Conservation (phyloP, 495 filamentous ascomycete species). For the Venustampulla echinocandica region DNA sequence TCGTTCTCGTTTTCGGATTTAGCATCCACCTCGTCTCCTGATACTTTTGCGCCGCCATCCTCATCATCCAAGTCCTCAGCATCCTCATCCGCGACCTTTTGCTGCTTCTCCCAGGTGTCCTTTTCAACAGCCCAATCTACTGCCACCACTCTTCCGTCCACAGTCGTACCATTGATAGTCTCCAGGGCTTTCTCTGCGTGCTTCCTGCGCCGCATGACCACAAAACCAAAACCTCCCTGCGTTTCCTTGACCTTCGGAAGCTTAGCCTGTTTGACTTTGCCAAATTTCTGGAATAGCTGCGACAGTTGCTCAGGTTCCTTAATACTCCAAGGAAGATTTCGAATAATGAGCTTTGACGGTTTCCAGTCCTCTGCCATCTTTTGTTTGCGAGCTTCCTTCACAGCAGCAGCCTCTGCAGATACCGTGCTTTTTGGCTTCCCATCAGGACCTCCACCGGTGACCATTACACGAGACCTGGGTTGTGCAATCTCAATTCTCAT, state of each 20-base stretch:
- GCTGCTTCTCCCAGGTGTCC: slow-evolving; percentile 62
- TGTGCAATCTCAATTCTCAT: slow-evolving; percentile 84
- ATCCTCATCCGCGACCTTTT: slow-evolving; percentile 19
- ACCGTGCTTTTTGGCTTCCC: slow-evolving; percentile 39
- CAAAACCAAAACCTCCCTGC: slow-evolving; percentile 83
- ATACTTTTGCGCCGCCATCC: not conserved
- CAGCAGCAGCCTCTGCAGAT: slow-evolving; percentile 35
- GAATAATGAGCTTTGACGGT: slow-evolving; percentile 80
- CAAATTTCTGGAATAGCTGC: slow-evolving; percentile 71
- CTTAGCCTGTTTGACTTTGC: slow-evolving; percentile 75
- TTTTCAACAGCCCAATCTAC: slow-evolving; percentile 98
- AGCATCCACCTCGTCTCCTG: slow-evolving; percentile 14
- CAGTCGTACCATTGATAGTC: slow-evolving; percentile 75
- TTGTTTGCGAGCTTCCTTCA: slow-evolving; percentile 51
- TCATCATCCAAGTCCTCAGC: slow-evolving; percentile 7
- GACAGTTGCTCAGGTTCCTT: slow-evolving; percentile 72
- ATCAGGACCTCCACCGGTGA: slow-evolving; percentile 31
- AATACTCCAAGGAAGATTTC: slow-evolving; percentile 95
- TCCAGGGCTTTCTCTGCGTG: slow-evolving; percentile 87
- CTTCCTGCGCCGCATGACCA: slow-evolving; percentile 76
- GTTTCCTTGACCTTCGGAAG: slow-evolving; percentile 65
- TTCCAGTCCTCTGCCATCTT: slow-evolving; percentile 43
- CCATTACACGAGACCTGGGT: slow-evolving; percentile 59
- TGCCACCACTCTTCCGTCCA: slow-evolving; percentile 78
- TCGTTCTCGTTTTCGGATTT: slow-evolving; percentile 25